Conservation (phyloP, 257 asterid species). For the Przewalskia tangutica region DNA sequence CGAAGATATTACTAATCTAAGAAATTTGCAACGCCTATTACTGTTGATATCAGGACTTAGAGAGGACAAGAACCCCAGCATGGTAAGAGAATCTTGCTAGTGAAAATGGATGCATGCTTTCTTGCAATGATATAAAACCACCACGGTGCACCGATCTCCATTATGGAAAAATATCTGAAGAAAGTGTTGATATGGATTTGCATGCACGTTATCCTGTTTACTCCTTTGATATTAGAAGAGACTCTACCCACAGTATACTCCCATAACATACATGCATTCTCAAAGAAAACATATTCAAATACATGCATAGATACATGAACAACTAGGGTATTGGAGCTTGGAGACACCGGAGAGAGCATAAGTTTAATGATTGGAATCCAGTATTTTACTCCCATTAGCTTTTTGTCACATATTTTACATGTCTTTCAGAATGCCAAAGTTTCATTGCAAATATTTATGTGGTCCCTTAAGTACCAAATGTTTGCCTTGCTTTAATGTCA, state of each 20-base stretch:
- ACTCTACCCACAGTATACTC: neutral
- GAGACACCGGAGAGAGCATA: neutral
- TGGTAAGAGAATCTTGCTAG: constrained; percentile 24
- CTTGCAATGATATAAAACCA: neutral
- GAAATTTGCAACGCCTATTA: constrained; percentile 62
- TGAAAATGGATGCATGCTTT: neutral
- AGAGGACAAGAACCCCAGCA: constrained; percentile 29
- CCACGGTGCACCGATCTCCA: neutral
- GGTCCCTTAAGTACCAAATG: neutral
- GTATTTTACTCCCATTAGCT: neutral
- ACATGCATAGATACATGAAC: neutral
- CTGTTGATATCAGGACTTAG: constrained; percentile 46
- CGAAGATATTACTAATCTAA: constrained; percentile 71
- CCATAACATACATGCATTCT: neutral
- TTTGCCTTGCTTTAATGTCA: neutral
- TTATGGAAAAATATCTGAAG: neutral
- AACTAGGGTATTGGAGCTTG: neutral
- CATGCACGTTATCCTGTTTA: neutral
- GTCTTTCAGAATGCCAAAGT: neutral
- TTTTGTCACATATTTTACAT: neutral
- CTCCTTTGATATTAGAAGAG: neutral
- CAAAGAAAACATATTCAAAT: neutral
- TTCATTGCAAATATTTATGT: neutral
- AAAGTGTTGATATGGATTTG: neutral
- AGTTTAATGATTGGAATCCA: neutral